These are phyloP conservation scores for Neonothopanus nambi DNA, from an alignment of 1,284 basidiomycete species.

Conservation along the genomic window DNA sequence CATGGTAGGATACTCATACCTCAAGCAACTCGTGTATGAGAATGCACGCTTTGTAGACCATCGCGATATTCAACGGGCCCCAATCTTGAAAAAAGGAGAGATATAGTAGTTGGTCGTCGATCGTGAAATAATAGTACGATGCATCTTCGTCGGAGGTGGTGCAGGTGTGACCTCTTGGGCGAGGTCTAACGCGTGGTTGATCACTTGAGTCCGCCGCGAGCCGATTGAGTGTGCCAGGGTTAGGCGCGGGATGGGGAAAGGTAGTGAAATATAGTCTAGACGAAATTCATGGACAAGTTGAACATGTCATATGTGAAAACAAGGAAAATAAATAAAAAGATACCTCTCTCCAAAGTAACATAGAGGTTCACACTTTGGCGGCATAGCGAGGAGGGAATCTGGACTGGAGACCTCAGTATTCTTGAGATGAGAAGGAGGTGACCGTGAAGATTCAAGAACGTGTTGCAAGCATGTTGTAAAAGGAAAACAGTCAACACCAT, in stretches of 20 bases:
- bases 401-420: constrained; percentile 4
- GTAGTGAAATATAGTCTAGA: constrained; percentile 80
- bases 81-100: constrained; percentile 94
- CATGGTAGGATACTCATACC: constrained; percentile 43
- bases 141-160: constrained; percentile 67
- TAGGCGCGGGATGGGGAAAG: constrained; percentile 71
- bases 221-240: constrained; percentile 61
- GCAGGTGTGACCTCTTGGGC: constrained; percentile 55
- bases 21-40: constrained; percentile 87
- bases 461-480: background rate
- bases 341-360: constrained; percentile 77
- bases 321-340: constrained; percentile 23
- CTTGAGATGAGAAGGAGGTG: constrained; percentile 5
- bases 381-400: constrained; percentile 36
- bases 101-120: constrained; percentile 92
- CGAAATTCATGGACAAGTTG: background rate
- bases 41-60: constrained; percentile 94
- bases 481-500: constrained; percentile 1
- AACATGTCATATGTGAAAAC: background rate
- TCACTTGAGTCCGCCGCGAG: constrained; percentile 48
- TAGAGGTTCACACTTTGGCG: constrained; percentile 68
- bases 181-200: constrained; percentile 60
- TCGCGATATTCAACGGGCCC: constrained; percentile 91
- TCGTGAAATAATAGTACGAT: constrained; percentile 82
- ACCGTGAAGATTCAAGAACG: background rate